phyloP scores from a whole-genome alignment of 129 eudicot genomes.

The Daucus carota region DH1_v3.0 NC_030389.2:40696001-40696500 shows the following conservation, averaged over 20 bases:
- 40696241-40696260: constrained; percentile 73
- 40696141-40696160: constrained; percentile 53
- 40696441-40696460: constrained; percentile 31
- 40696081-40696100: constrained; percentile 58
- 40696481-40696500: constrained; percentile 1
- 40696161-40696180: constrained; percentile 63
- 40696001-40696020: constrained; percentile 75
- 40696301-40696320: constrained; percentile 55
- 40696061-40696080: constrained; percentile 51
- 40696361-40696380: constrained; percentile 94
- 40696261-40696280: constrained; percentile 73
- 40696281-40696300: constrained; percentile 56
- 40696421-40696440: constrained; percentile 50
- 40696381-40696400: constrained; percentile 78
- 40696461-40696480: neutral
- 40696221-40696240: constrained; percentile 62
- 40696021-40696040: constrained; percentile 63
- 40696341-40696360: constrained; percentile 54
- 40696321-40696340: constrained; percentile 30
- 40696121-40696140: constrained; percentile 76
- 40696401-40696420: constrained; percentile 45
- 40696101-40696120: constrained; percentile 53
- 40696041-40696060: constrained; percentile 48
- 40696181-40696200: constrained; percentile 45
- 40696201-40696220: constrained; percentile 61